phyloP scores from a whole-genome alignment of 768 basidiomycete genomes.

The Hemileccinum impolitum region DNA sequence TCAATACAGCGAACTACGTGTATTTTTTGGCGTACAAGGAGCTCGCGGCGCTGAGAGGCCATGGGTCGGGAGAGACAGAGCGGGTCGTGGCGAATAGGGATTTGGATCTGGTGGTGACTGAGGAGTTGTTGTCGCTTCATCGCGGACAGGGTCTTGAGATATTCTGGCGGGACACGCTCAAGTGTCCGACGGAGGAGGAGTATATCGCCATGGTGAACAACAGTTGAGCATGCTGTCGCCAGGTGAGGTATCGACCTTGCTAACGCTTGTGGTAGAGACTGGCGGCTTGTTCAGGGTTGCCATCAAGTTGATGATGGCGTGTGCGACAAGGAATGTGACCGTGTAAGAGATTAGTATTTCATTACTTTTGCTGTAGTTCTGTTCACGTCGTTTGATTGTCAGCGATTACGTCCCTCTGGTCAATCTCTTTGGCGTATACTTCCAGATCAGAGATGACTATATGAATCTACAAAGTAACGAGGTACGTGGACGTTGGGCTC shows the following conservation, averaged over 20 bases:
- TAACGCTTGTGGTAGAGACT: slow-evolving; percentile 59
- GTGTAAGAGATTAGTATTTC: slow-evolving; percentile 52
- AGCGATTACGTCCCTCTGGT: slow-evolving; percentile 92
- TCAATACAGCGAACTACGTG: slow-evolving; percentile 96
- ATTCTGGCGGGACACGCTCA: slow-evolving; percentile 88
- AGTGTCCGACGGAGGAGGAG: slow-evolving; percentile 91
- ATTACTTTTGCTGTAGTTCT: background rate
- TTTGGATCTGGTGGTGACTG: slow-evolving; percentile 44
- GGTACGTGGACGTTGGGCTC: slow-evolving; percentile 38
- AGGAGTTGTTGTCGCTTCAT: slow-evolving; percentile 80
- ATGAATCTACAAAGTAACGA: slow-evolving; percentile 90
- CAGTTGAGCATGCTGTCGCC: slow-evolving; percentile 58
- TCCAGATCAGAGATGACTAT: slow-evolving; percentile 96
- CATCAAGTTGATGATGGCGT: slow-evolving; percentile 96
- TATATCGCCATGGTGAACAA: slow-evolving; percentile 96
- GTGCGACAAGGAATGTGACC: slow-evolving; percentile 56
- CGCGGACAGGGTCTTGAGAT: slow-evolving; percentile 94
- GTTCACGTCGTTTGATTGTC: background rate
- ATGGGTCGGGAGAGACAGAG: background rate
- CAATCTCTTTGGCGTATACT: slow-evolving; percentile 91
- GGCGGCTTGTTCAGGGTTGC: slow-evolving; percentile 91
- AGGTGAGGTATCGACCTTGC: slow-evolving; percentile 48
- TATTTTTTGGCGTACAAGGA: slow-evolving; percentile 94
- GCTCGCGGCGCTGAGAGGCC: slow-evolving; percentile 35
- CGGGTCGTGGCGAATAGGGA: slow-evolving; percentile 68